Base-by-base conservation (phyloP, 2,329 filamentous ascomycete species). In the Colletotrichum gigasporum region DNA sequence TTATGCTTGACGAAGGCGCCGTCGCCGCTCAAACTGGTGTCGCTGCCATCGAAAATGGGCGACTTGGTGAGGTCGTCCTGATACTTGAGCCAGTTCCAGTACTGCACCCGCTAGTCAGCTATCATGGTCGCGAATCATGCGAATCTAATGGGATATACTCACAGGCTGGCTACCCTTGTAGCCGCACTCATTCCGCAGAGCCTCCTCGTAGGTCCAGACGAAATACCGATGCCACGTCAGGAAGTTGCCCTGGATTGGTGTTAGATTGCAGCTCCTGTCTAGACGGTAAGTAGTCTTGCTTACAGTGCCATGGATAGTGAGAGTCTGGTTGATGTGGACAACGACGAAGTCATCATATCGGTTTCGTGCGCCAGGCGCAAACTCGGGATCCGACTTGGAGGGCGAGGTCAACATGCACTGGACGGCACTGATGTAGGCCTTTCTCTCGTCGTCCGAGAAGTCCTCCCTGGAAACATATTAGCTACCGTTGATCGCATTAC, bases 11-110 rank as follows among this genome's bases (percentile, higher is more conserved):
- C 69, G 53, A 70, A 71, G n/a, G 58, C 74, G 6, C 80, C 79
- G 48, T 81, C 75, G 22, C 78, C 77, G n/a, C 75, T 75, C 67
- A 81, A 69, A 14, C 74, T 77, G 45, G 70, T 74, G 8, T 72
- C 74, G 45, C 74, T 79, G 22, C 80, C 79, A 45, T 81, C 78
- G 63, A 79, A 79, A 26, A 81, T 69, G 7, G 77, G 71, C 11
- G 74, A 78, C 65, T 68, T 74, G 26, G 71, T 66, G 48, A 75
- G 68, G 41, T 70, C 67, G 12, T 69, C 48, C 22, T 72, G 68
- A 44, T 75, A 73, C 14, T 71, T 71, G 14, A 71, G 67, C 77
- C 76, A 80, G 65, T 78, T 73, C 73, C 77, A 77, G 67, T 79
- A 79, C 65, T 67, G 44, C n/a, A 2, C 9, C 1, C 5, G 5